These are phyloP conservation scores for Xeromyces bisporus DNA, from an alignment of 495 filamentous ascomycete genomes.

Conservation along the genomic window DNA sequence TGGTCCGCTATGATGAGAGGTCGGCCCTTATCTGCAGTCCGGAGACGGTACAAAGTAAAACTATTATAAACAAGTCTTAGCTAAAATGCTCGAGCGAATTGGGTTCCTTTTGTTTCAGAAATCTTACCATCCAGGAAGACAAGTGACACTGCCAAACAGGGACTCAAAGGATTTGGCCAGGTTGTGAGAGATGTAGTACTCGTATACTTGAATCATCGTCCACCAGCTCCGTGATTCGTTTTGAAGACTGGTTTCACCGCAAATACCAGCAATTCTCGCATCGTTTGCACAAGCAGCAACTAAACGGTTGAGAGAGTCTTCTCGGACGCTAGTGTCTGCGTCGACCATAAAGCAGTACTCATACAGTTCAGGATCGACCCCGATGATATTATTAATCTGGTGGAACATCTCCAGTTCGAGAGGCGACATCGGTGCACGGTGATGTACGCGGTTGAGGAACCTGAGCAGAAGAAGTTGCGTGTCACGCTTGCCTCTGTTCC, in stretches of 20 bases:
- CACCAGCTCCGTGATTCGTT: slow-evolving; percentile 91
- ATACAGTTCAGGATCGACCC: slow-evolving; percentile 91
- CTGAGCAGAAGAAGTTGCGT: slow-evolving; percentile 70
- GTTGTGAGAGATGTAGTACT: slow-evolving; percentile 95
- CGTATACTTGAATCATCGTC: slow-evolving; percentile 99
- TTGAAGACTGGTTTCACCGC: slow-evolving; percentile 89
- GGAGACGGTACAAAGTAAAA: slow-evolving; percentile 96
- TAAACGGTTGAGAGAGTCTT: slow-evolving; percentile 82
- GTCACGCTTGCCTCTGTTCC: slow-evolving; percentile 96
- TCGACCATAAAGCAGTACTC: slow-evolving; percentile 97
- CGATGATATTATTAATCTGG: slow-evolving; percentile 97
- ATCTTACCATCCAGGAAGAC: slow-evolving; percentile 92
- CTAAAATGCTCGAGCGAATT: too few relatives aligned
- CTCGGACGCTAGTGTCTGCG: slow-evolving; percentile 86
- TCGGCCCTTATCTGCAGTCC: slow-evolving; percentile 79
- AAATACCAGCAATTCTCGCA: slow-evolving; percentile 91
- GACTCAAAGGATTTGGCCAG: slow-evolving; percentile 89
- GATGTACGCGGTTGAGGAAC: slow-evolving; percentile 95
- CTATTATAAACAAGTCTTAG: too few relatives aligned
- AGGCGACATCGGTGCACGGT: slow-evolving; percentile 82
- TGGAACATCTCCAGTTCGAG: slow-evolving; percentile 97
- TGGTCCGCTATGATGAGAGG: slow-evolving; percentile 84
- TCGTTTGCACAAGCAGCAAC: slow-evolving; percentile 89
- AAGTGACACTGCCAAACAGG: slow-evolving; percentile 87
- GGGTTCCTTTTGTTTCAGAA: too few relatives aligned